These are phyloP conservation scores for Multifurca ochricompacta DNA, from an alignment of 768 basidiomycete species.

Conservation along the genomic window DNA sequence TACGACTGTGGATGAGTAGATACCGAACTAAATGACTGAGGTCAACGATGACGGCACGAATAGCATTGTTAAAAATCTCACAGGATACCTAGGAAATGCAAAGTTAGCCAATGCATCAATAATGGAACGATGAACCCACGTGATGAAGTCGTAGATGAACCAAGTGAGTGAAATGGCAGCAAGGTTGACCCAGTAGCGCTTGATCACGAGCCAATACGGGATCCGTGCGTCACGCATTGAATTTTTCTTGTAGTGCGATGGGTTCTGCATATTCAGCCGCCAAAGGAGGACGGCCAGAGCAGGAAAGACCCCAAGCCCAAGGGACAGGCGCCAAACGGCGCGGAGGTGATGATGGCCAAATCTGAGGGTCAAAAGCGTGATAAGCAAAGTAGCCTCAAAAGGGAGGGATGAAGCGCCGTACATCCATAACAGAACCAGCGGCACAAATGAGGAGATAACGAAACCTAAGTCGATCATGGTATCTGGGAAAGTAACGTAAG, in stretches of 20 bases:
- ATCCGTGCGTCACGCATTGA: constrained; percentile 70
- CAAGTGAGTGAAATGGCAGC: constrained; percentile 70
- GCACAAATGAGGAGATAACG: constrained; percentile 71
- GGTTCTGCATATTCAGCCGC: constrained; percentile 82
- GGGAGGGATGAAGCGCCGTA: constrained; percentile 30
- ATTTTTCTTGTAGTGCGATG: constrained; percentile 61
- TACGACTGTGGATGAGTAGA: constrained; percentile 75
- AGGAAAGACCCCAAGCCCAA: constrained; percentile 78
- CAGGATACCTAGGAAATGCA: constrained; percentile 45
- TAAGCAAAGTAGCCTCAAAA: neutral
- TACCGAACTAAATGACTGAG: constrained; percentile 49
- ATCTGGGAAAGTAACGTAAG: constrained; percentile 35
- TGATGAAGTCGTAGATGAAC: constrained; percentile 82
- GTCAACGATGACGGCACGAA: constrained; percentile 4
- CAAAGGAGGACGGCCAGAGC: constrained; percentile 77
- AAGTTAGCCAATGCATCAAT: neutral
- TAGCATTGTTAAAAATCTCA: constrained; percentile 28
- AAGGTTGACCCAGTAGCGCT: constrained; percentile 72
- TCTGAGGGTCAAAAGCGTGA: constrained; percentile 29
- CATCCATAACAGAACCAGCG: constrained; percentile 87
- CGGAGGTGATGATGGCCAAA: constrained; percentile 74
- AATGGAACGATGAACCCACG: constrained; percentile 33
- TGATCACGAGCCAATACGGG: constrained; percentile 70
- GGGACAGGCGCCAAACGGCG: constrained; percentile 80
- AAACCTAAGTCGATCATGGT: constrained; percentile 83